These are phyloP conservation scores for Podaxis sp. DNA, from an alignment of 768 basidiomycete genomes.

Conservation along the genomic window DNA sequence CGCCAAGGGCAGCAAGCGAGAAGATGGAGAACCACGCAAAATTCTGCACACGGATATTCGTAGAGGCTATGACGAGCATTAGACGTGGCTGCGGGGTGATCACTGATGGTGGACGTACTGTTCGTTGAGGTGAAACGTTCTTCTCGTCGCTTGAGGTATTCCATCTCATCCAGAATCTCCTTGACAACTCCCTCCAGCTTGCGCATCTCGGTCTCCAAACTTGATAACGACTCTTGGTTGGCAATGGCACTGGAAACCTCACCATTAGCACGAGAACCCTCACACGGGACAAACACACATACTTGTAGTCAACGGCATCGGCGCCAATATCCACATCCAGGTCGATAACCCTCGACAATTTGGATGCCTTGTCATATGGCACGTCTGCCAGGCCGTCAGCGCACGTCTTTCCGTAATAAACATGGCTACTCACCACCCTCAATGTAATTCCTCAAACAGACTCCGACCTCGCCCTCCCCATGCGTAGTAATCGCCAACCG, in stretches of 20 bases:
- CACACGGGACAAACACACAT: conserved; percentile 26
- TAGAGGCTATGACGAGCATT: conserved; percentile 64
- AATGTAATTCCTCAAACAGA: conserved; percentile 87
- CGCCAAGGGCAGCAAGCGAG: conserved; percentile 76
- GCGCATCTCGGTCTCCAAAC: conserved; percentile 96
- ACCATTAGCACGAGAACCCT: conserved; percentile 4
- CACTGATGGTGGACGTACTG: conserved; percentile 48
- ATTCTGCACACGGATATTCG: conserved; percentile 85
- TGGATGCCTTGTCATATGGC: conserved; percentile 43
- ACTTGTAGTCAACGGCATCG: conserved; percentile 99
- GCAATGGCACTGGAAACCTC: conserved; percentile 79
- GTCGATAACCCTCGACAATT: conserved; percentile 73
- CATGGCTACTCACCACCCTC: conserved; percentile 59
- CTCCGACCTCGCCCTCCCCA: conserved; percentile 90
- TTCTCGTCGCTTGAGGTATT: conserved; percentile 89
- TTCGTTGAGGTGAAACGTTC: conserved; percentile 87
- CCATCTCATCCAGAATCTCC: conserved; percentile 92
- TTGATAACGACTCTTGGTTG: conserved; percentile 94
- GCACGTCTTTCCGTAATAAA: background rate
- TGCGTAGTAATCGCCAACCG: conserved; percentile 93
- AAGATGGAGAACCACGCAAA: conserved; percentile 90
- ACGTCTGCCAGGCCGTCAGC: conserved; percentile 31
- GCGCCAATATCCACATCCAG: conserved; percentile 97
- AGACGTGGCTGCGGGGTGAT: background rate
- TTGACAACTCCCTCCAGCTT: conserved; percentile 94